Evolutionary conservation across 2,329 filamentous ascomycete genomes (phyloP).

Genomic region (Cryphonectria nitschkei): DNA sequence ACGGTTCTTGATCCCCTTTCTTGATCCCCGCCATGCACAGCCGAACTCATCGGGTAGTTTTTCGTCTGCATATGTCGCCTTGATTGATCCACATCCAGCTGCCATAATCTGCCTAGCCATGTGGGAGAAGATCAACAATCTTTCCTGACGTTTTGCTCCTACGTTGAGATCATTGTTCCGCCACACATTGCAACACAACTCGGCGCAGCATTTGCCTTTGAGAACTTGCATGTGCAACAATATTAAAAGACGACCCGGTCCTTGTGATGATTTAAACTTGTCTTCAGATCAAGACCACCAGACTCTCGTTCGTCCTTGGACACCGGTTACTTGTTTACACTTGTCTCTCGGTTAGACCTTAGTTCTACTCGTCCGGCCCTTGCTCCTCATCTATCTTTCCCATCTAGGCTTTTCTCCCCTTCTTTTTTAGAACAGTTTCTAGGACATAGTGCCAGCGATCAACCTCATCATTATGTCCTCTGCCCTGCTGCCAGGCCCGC

Average conservation of each 20-base stretch:
- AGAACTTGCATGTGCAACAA: neutral
- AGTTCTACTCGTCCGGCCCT: neutral
- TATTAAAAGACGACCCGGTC: neutral
- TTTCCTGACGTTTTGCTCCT: neutral
- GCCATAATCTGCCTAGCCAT: neutral
- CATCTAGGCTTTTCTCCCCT: neutral
- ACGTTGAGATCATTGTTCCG: neutral
- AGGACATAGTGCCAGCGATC: neutral
- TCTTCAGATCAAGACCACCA: neutral
- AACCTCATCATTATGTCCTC: constrained; percentile 2
- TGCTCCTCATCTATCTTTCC: neutral
- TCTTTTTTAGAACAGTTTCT: neutral
- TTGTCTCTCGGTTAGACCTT: neutral
- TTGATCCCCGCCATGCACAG: neutral
- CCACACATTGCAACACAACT: neutral
- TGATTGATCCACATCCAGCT: neutral
- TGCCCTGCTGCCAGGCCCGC: neutral
- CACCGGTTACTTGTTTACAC: neutral
- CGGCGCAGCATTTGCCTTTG: neutral
- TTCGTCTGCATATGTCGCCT: neutral
- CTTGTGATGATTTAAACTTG: neutral
- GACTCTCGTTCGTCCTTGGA: neutral
- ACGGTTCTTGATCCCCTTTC: too few relatives aligned
- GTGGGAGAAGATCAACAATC: neutral
- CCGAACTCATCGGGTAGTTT: neutral